These are phyloP conservation scores for Naganishia kalamii DNA, from an alignment of 768 basidiomycete genomes.

Conservation along the genomic window DNA sequence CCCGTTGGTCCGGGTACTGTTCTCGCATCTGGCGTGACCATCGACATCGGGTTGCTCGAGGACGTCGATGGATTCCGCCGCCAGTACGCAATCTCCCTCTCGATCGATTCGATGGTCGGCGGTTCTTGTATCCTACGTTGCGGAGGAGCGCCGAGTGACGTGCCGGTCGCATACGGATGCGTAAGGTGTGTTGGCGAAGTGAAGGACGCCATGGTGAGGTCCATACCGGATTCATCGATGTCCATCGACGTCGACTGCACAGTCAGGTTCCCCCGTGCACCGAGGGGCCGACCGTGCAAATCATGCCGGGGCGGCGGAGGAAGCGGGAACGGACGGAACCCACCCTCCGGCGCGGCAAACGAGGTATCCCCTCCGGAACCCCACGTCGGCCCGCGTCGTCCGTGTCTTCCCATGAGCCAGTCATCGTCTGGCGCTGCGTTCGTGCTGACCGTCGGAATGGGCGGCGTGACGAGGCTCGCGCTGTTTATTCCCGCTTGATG, in stretches of 20 bases:
- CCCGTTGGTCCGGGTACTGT: too few species aligned
- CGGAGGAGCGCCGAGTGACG: not conserved
- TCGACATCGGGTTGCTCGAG: too few species aligned
- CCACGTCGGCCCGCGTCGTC: too few species aligned
- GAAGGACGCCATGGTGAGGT: not conserved
- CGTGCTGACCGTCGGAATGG: not conserved
- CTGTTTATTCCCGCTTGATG: not conserved
- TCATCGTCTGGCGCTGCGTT: not conserved
- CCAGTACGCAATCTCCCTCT: constrained; percentile 12
- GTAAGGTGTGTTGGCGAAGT: constrained; percentile 1
- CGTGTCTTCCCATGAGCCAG: not conserved
- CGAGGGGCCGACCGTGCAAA: not conserved
- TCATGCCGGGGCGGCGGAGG: constrained; percentile 7
- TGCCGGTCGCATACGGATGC: not conserved
- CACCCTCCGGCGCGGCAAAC: not conserved
- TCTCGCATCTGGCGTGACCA: too few species aligned
- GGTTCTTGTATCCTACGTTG: not conserved
- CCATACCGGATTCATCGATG: constrained; percentile 1
- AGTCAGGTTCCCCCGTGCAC: not conserved
- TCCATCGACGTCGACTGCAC: not conserved
- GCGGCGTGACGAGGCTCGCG: not conserved
- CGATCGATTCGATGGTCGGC: constrained; percentile 1
- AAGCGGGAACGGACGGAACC: constrained; percentile 11
- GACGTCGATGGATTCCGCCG: not conserved
- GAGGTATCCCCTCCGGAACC: too few species aligned